Conservation (phyloP, 768 basidiomycete genomes). For the Russula compacta region DNA sequence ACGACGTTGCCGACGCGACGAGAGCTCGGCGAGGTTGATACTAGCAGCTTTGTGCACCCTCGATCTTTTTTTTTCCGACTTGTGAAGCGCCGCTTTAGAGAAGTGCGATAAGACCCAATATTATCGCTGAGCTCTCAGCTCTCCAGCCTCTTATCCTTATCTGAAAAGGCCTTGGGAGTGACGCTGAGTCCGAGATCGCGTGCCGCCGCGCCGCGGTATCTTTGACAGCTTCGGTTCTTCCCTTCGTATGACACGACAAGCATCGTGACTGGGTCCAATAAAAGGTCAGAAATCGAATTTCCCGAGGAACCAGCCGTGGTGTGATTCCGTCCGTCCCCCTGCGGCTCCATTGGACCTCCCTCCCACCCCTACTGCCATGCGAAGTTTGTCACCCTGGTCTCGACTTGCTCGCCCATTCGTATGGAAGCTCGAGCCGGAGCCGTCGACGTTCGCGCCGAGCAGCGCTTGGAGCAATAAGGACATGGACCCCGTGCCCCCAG, state of each 20-base stretch:
- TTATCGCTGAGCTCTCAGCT: too few relatives aligned
- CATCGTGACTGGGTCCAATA: neutral
- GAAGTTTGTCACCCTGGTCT: neutral
- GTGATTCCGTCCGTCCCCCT: too few relatives aligned
- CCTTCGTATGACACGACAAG: too few relatives aligned
- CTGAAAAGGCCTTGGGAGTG: neutral
- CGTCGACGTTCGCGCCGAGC: conserved; percentile 47
- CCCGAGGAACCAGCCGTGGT: too few relatives aligned
- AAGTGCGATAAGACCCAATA: neutral
- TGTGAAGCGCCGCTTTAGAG: neutral
- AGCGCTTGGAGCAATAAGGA: conserved; percentile 63
- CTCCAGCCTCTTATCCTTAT: neutral
- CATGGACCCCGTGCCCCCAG: conserved; percentile 64
- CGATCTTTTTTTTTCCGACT: too few relatives aligned
- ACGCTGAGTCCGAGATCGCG: neutral
- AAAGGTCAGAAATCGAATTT: neutral
- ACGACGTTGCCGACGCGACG: too few relatives aligned
- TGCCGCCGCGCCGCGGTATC: neutral
- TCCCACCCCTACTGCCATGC: neutral
- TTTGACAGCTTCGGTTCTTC: neutral
- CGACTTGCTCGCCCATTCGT: conserved; percentile 24
- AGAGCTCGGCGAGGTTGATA: too few relatives aligned
- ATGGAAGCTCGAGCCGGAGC: conserved; percentile 45
- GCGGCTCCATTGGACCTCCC: neutral
- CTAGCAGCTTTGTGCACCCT: too few relatives aligned